phyloP scores from a whole-genome alignment of 345 rosid species.

The Xanthoceras sorbifolium region DNA sequence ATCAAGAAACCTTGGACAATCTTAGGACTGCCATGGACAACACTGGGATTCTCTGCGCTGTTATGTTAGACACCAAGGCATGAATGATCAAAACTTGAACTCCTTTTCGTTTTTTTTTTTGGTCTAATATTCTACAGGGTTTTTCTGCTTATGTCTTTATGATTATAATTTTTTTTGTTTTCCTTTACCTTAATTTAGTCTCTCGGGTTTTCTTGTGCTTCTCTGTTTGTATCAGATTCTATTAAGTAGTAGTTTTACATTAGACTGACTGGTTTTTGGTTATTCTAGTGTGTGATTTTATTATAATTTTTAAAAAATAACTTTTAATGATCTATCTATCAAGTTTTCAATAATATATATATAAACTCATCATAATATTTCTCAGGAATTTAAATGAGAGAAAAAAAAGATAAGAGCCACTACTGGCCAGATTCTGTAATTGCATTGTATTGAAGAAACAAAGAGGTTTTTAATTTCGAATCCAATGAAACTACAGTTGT shows the following conservation, averaged over 20 bases:
- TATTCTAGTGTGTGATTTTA: no score
- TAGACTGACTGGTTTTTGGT: background rate
- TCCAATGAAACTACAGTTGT: background rate
- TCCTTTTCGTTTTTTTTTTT: background rate
- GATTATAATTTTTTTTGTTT: no score
- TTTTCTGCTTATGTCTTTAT: background rate
- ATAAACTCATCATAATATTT: no score
- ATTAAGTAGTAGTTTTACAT: background rate
- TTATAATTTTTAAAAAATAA: no score
- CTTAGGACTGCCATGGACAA: constrained; percentile 40
- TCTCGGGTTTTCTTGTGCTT: background rate
- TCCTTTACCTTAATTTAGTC: background rate
- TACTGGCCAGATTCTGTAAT: no score
- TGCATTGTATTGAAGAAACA: background rate
- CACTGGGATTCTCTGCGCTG: constrained; percentile 41
- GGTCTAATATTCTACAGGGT: background rate
- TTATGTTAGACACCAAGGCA: constrained; percentile 51
- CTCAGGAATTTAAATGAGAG: no score
- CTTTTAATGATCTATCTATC: background rate
- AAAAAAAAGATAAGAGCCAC: no score
- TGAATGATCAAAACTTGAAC: background rate
- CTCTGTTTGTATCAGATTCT: background rate
- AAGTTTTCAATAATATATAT: background rate
- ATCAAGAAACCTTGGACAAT: constrained; percentile 65
- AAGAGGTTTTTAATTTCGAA: background rate